Evolutionary conservation across 2,329 filamentous ascomycete species (phyloP).

Genomic region (Pestalotiopsis sp.): DNA sequence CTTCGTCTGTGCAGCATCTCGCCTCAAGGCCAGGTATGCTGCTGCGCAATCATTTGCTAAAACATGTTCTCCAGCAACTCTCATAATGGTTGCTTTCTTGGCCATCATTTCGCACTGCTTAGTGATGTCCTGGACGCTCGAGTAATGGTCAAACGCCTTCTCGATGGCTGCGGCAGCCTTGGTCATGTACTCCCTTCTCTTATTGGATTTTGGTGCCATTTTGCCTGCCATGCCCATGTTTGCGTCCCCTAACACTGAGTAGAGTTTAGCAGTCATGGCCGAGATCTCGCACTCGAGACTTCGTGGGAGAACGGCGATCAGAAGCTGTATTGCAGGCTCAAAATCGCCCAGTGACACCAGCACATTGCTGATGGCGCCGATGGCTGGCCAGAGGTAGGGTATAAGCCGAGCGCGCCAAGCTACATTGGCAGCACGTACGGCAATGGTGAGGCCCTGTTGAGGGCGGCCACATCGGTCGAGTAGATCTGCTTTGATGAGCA

Average conservation of each 20-base stretch:
- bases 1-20: conserved; percentile 35
- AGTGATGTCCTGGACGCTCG: conserved; percentile 67
- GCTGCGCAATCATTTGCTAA: conserved; percentile 69
- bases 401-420: conserved; percentile 72
- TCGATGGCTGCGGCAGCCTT: conserved; percentile 64
- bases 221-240: conserved; percentile 76
- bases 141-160: conserved; percentile 65
- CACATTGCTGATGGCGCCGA: conserved; percentile 68
- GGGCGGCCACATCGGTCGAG: conserved; percentile 70
- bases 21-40: conserved; percentile 63
- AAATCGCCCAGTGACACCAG: conserved; percentile 74
- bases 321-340: conserved; percentile 63
- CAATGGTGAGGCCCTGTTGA: conserved; percentile 76
- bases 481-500: conserved; percentile 74
- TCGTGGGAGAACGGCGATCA: conserved; percentile 74
- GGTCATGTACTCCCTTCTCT: conserved; percentile 59
- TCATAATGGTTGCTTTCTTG: conserved; percentile 80
- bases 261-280: conserved; percentile 66
- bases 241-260: conserved; percentile 74
- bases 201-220: conserved; percentile 42
- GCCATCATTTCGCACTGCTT: conserved; percentile 79
- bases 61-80: conserved; percentile 65
- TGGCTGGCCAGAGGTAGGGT: conserved; percentile 72
- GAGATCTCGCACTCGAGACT: conserved; percentile 72
- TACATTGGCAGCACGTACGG: conserved; percentile 74